Evolutionary conservation across 148 eudicot genomes (phyloP).

Genomic region (Nepenthes mirabilis): DNA sequence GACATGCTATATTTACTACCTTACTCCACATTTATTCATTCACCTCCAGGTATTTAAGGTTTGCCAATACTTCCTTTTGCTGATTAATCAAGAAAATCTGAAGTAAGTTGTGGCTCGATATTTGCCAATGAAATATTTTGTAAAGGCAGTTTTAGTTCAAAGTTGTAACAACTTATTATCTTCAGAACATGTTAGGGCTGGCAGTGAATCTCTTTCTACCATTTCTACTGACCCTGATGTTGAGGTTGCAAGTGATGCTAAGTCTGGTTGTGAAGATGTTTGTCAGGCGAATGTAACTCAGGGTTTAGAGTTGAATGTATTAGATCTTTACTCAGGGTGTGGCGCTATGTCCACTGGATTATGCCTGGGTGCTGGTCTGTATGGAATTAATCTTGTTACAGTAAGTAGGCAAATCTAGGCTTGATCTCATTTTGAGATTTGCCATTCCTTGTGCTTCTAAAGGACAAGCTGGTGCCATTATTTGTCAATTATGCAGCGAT

Average conservation of each 20-base stretch:
- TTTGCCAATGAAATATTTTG: background rate
- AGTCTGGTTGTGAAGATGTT: conserved; percentile 11
- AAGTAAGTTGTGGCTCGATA: background rate
- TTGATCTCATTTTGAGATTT: background rate
- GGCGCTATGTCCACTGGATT: conserved; percentile 85
- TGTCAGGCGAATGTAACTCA: conserved; percentile 3
- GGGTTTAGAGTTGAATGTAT: conserved; percentile 19
- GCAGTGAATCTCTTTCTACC: conserved; percentile 50
- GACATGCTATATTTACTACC: conserved; percentile 54
- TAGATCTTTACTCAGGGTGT: conserved; percentile 64
- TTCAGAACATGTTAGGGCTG: conserved; percentile 20
- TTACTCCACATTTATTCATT: conserved; percentile 33
- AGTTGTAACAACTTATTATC: background rate
- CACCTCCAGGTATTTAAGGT: conserved; percentile 29
- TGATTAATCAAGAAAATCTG: background rate
- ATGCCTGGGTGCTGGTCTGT: conserved; percentile 48
- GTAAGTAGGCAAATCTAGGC: conserved; percentile 19
- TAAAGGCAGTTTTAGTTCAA: background rate
- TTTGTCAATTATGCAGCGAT: conserved; percentile 30
- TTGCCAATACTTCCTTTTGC: background rate
- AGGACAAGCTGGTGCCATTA: background rate
- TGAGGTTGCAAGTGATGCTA: conserved; percentile 5
- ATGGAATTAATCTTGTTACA: conserved; percentile 51
- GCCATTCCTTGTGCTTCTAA: background rate
- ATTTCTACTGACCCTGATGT: conserved; percentile 38